Percentiles rank a stretch among this genome's conserved stretches.
Conservation (phyloP, 208 protist species). For the Wallacemonas sp. region DNA sequence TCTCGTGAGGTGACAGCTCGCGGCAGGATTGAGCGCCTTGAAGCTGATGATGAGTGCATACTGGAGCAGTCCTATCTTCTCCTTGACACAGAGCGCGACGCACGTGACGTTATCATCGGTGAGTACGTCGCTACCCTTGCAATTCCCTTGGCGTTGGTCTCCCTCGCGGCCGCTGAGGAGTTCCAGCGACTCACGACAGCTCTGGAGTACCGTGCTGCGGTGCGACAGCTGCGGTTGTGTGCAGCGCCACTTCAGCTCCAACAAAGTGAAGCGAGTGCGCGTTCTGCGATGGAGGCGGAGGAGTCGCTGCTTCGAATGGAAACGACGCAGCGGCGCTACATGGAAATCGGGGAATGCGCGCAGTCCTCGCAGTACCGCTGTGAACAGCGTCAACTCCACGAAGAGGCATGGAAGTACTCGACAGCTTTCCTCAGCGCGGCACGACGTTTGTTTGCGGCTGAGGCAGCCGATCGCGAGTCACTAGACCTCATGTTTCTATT, state of each 20-base stretch:
- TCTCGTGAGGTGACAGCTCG: slow-evolving; percentile 3
- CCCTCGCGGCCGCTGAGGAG: slow-evolving; percentile 31
- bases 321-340: slow-evolving; percentile 34
- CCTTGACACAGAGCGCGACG: slow-evolving; percentile 25
- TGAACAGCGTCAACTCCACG: neutral
- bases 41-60: slow-evolving; percentile 33
- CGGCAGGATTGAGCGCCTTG: neutral
- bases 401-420: slow-evolving; percentile 3
- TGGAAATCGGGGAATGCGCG: slow-evolving; percentile 43
- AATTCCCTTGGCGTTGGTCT: slow-evolving; percentile 13
- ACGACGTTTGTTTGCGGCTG: neutral
- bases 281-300: slow-evolving; percentile 6
- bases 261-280: slow-evolving; percentile 11
- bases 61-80: slow-evolving; percentile 42
- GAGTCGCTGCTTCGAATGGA: slow-evolving; percentile 32
- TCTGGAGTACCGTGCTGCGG: slow-evolving; percentile 10
- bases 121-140: neutral
- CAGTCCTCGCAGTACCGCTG: neutral
- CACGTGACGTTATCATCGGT: slow-evolving; percentile 18
- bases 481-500: slow-evolving; percentile 15
- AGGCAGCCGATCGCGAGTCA: slow-evolving; percentile 12
- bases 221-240: slow-evolving; percentile 1
- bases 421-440: neutral
- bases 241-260: neutral
- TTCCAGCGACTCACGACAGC: slow-evolving; percentile 9